Percentiles rank a stretch among this genome's conserved stretches.
Conservation (phyloP, 306 rosid species). For the Citrullus colocynthis region DNA sequence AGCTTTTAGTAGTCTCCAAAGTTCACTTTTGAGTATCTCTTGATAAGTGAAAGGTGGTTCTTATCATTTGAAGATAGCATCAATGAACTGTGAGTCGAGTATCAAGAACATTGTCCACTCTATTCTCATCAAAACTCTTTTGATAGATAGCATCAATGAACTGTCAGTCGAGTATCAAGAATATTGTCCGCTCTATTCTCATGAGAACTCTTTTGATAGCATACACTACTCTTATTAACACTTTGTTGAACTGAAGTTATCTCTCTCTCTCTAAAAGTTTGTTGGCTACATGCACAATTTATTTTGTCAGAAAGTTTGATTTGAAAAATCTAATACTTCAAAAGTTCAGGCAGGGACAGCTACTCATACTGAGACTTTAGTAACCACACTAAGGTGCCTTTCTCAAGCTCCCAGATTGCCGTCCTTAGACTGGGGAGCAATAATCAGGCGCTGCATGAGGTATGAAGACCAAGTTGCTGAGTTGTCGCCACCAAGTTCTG, state of each 20-base stretch:
- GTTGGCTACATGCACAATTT: not conserved
- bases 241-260: not conserved
- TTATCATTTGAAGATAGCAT: not conserved
- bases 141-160: not conserved
- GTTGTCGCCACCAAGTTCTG: conserved; percentile 21
- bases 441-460: conserved; percentile 79
- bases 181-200: not conserved
- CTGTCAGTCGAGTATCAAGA: not conserved
- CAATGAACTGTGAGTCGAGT: not conserved
- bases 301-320: not conserved
- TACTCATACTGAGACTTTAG: conserved; percentile 25
- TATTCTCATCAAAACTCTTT: not conserved
- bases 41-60: not conserved
- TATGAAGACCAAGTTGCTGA: conserved; percentile 43
- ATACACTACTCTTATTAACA: not conserved
- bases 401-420: conserved; percentile 91
- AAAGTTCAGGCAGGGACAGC: conserved; percentile 34
- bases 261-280: not conserved
- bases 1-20: not conserved
- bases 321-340: conserved; percentile 3
- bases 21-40: not conserved
- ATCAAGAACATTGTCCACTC: not conserved
- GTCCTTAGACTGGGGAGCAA: conserved; percentile 72
- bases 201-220: not conserved
- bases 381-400: conserved; percentile 63